A percentile compares a stretch with the other conserved stretches of the same genome.
These are phyloP conservation scores for Aspergillus brunneoviolaceus DNA, from an alignment of 2,329 filamentous ascomycete genomes.

Conservation along the genomic window DNA sequence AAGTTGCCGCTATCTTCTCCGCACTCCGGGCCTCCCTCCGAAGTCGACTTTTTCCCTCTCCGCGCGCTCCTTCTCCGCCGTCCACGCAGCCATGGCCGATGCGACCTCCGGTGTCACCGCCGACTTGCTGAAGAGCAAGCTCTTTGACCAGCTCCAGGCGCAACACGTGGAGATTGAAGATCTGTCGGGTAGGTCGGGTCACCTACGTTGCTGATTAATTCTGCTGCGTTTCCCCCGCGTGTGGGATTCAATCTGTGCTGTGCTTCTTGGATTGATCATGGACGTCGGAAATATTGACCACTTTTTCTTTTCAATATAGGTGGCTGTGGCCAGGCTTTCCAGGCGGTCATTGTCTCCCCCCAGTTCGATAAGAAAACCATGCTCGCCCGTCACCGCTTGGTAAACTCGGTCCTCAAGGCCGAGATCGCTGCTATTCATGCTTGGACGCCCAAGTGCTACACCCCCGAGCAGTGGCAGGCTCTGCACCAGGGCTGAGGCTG, in stretches of 20 bases:
- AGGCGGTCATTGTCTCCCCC: slow-evolving; percentile 68
- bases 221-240: neutral
- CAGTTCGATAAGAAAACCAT: slow-evolving; percentile 70
- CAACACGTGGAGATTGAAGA: slow-evolving; percentile 84
- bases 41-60: slow-evolving; percentile 35
- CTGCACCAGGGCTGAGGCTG: slow-evolving; percentile 47
- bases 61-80: slow-evolving; percentile 33
- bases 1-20: slow-evolving; percentile 42
- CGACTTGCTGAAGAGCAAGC: slow-evolving; percentile 65
- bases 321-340: slow-evolving; percentile 69
- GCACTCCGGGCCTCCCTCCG: slow-evolving; percentile 24
- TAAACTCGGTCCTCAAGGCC: slow-evolving; percentile 77
- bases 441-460: slow-evolving; percentile 93
- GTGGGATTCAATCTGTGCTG: too few relatives aligned
- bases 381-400: slow-evolving; percentile 80
- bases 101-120: slow-evolving; percentile 67
- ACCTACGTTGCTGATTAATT: slow-evolving; percentile 4
- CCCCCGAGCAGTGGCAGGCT: slow-evolving; percentile 82
- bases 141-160: slow-evolving; percentile 70
- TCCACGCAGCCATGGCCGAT: slow-evolving; percentile 45
- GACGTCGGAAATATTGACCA: neutral
- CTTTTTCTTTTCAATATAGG: slow-evolving; percentile 38
- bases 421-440: slow-evolving; percentile 92
- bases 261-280: too few relatives aligned
- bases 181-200: slow-evolving; percentile 68